These are phyloP conservation scores for Cinchona pubescens DNA, from an alignment of 257 asterid genomes.

Conservation along the genomic window DNA sequence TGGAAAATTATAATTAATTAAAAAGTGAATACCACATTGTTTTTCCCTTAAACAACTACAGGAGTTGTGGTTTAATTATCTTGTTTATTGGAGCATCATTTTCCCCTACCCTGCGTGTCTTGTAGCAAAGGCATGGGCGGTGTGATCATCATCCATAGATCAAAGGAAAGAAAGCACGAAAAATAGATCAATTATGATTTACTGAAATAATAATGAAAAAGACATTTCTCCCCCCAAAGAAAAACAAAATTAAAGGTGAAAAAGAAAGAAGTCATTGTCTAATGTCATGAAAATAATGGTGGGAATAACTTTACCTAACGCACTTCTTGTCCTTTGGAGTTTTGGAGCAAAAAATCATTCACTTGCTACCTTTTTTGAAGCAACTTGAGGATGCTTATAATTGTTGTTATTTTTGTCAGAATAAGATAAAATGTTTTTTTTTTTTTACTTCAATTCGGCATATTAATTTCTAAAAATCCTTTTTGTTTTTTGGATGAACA, in stretches of 20 bases:
- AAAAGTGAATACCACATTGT: not conserved
- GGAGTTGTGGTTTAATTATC: no score
- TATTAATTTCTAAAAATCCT: not conserved
- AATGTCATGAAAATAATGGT: not conserved
- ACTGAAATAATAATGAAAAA: not conserved
- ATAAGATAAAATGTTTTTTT: no score
- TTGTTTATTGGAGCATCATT: not conserved
- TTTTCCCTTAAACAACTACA: not conserved
- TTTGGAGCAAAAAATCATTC: not conserved
- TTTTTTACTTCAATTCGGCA: no score
- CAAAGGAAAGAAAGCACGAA: conserved; percentile 2
- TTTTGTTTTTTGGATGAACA: no score
- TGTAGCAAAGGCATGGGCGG: not conserved
- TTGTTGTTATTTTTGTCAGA: not conserved
- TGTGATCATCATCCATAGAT: not conserved
- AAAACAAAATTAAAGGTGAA: conserved; percentile 16
- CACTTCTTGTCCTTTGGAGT: conserved; percentile 25
- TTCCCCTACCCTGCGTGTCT: not conserved
- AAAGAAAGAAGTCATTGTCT: conserved; percentile 20
- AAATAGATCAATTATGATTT: not conserved
- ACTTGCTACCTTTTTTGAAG: not conserved
- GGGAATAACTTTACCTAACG: conserved; percentile 26
- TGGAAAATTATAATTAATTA: not conserved
- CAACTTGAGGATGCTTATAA: not conserved
- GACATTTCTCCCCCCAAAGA: not conserved